Percentiles rank a stretch among this genome's conserved stretches.
Conservation (phyloP, 1,139 yeast species). For the Candida dubliniensis region DNA sequence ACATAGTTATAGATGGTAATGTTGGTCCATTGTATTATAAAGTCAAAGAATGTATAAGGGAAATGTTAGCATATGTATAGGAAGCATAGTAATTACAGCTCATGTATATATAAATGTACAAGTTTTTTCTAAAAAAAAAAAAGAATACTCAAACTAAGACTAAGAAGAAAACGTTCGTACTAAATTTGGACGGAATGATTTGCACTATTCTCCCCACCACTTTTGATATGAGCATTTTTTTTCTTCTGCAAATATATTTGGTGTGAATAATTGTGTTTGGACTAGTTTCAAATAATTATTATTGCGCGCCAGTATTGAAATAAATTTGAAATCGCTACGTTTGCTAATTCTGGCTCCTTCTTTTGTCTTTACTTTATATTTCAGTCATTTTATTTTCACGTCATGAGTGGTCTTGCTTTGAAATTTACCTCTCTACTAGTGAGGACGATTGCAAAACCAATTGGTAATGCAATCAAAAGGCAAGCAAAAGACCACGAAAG, state of each 20-base stretch:
- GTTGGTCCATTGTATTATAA: conserved; percentile 75
- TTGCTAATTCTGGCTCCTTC: not conserved
- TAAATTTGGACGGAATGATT: too few relatives aligned
- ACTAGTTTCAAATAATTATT: too few relatives aligned
- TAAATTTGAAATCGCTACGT: not conserved
- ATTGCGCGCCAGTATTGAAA: too few relatives aligned
- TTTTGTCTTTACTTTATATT: not conserved
- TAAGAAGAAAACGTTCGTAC: too few relatives aligned
- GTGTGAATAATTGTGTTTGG: too few relatives aligned
- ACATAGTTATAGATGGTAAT: conserved; percentile 80
- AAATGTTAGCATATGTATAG: conserved; percentile 75
- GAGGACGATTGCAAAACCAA: conserved; percentile 79
- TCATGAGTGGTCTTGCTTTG: conserved; percentile 61
- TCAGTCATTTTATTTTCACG: not conserved
- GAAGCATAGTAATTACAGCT: not conserved
- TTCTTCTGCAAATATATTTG: too few relatives aligned
- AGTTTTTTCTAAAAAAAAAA: too few relatives aligned
- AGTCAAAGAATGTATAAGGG: conserved; percentile 73
- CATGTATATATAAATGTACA: too few relatives aligned
- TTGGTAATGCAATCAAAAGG: conserved; percentile 68
- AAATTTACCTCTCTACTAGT: conserved; percentile 74
- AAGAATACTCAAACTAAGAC: too few relatives aligned
- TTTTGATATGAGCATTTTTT: too few relatives aligned
- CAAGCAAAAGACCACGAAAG: conserved; percentile 76
- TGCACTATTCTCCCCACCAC: too few relatives aligned